These are phyloP conservation scores for Fusarium aywerte DNA, from an alignment of 2,329 filamentous ascomycete species.

Conservation along the genomic window DNA sequence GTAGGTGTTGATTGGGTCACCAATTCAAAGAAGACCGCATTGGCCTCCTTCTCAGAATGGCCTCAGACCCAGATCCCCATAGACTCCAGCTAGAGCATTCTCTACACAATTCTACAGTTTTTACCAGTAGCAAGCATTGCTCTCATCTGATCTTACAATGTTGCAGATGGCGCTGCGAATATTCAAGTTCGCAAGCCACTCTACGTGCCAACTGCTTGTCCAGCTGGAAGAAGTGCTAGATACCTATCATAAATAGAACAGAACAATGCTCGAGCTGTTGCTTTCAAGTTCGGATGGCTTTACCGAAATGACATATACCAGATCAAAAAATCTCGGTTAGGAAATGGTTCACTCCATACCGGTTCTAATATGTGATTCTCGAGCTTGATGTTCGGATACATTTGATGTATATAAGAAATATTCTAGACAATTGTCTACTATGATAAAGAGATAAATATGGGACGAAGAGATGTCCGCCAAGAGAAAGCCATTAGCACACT, in stretches of 20 bases:
- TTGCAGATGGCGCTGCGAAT: not conserved
- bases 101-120: not conserved
- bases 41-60: not conserved
- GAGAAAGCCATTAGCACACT: not conserved
- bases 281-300: not conserved
- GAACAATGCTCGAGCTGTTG: not conserved
- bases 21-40: not conserved
- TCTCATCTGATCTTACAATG: not conserved
- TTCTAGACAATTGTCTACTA: no score
- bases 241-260: not conserved
- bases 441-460: not conserved
- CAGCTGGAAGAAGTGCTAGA: not conserved
- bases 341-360: not conserved
- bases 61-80: not conserved
- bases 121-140: not conserved
- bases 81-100: not conserved
- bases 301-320: not conserved
- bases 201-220: not conserved
- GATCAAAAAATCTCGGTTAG: not conserved
- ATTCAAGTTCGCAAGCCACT: not conserved
- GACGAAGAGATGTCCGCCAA: not conserved
- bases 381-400: not conserved
- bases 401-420: no score
- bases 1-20: slow-evolving; percentile 1
- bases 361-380: not conserved